Conservation (phyloP, 75 land plant species). For the Adiantum capillusveneris region DNA sequence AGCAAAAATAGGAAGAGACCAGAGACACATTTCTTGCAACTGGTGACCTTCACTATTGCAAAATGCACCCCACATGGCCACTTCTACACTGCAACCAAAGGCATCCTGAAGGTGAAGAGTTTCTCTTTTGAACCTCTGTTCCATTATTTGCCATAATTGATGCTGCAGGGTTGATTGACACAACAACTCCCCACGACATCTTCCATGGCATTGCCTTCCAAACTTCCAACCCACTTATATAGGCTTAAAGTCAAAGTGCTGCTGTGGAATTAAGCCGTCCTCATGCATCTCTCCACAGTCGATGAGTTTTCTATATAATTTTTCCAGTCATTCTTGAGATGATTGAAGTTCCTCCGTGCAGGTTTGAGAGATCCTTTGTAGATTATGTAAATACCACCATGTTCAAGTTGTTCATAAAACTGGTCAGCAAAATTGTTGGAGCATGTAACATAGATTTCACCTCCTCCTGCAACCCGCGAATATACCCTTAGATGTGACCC, state of each 20-base stretch:
- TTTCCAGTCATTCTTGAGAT: slow-evolving; percentile 95
- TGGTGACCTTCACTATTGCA: slow-evolving; percentile 84
- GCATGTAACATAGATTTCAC: slow-evolving; percentile 86
- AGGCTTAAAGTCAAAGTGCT: slow-evolving; percentile 64
- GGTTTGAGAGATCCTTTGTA: slow-evolving; percentile 89
- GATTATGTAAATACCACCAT: slow-evolving; percentile 76
- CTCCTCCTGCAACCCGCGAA: slow-evolving; percentile 84
- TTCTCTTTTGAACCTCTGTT: slow-evolving; percentile 83
- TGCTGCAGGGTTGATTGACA: slow-evolving; percentile 48
- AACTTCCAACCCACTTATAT: slow-evolving; percentile 76
- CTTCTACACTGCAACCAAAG: slow-evolving; percentile 74
- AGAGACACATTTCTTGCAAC: slow-evolving; percentile 59
- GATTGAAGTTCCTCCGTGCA: slow-evolving; percentile 87
- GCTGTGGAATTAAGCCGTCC: slow-evolving; percentile 71
- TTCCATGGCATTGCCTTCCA: slow-evolving; percentile 61
- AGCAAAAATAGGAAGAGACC: slow-evolving; percentile 70
- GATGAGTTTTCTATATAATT: slow-evolving; percentile 71
- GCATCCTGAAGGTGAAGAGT: slow-evolving; percentile 65
- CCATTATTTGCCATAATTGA: slow-evolving; percentile 90
- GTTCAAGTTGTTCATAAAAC: slow-evolving; percentile 61
- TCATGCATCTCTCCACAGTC: slow-evolving; percentile 75
- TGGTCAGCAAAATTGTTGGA: slow-evolving; percentile 84
- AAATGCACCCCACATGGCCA: slow-evolving; percentile 94
- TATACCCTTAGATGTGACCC: slow-evolving; percentile 83
- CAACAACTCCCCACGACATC: slow-evolving; percentile 83